Conservation (phyloP, 2,329 filamentous ascomycete genomes). For the Calonectria pauciramosa region DNA sequence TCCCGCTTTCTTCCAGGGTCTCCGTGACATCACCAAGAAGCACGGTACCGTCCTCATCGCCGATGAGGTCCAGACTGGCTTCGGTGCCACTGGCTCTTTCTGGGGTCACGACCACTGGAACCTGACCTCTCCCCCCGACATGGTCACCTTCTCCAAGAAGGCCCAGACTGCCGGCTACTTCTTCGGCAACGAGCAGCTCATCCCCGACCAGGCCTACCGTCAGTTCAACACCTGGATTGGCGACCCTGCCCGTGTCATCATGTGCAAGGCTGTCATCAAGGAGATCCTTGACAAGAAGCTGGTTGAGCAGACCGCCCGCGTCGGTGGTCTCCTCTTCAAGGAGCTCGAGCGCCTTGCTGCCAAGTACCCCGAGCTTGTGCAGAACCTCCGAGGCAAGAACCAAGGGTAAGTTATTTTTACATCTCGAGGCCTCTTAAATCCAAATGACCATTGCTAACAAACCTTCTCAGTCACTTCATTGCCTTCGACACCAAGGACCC, state of each 20-base stretch:
- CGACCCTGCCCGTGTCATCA: conserved; percentile 81
- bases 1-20: conserved; percentile 81
- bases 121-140: conserved; percentile 78
- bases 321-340: conserved; percentile 77
- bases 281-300: conserved; percentile 79
- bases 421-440: neutral
- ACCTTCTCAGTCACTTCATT: conserved; percentile 72
- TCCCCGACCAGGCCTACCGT: conserved; percentile 85
- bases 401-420: conserved; percentile 61
- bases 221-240: conserved; percentile 94
- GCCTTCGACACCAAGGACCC: conserved; percentile 82
- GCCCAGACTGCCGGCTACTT: conserved; percentile 89
- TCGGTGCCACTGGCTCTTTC: conserved; percentile 89
- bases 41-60: conserved; percentile 82
- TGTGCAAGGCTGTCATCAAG: conserved; percentile 83
- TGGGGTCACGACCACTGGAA: conserved; percentile 92
- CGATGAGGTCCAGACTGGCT: conserved; percentile 85
- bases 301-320: conserved; percentile 74
- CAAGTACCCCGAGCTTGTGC: conserved; percentile 77
- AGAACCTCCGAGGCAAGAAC: conserved; percentile 82
- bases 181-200: conserved; percentile 79
- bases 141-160: conserved; percentile 93
- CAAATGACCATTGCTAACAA: neutral
- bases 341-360: conserved; percentile 74
- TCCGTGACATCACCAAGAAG: conserved; percentile 79